Evolutionary conservation across 495 filamentous ascomycete species (phyloP), one percentile per base, ranked within the genome.

Genomic region (Penicillium goetzii): DNA sequence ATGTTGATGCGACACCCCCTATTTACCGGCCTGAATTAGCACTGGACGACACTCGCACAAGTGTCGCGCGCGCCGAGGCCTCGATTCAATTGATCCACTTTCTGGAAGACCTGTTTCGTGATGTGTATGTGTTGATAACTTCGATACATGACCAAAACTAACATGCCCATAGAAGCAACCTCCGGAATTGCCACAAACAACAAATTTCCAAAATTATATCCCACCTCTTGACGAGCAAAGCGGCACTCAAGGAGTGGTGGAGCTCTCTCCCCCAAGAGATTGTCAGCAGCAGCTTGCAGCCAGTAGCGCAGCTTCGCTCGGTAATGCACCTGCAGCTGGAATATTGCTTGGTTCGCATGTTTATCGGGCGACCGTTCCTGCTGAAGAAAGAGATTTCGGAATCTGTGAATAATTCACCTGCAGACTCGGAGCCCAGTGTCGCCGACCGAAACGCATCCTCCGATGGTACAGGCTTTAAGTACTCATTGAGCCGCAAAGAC

Each of bases 351-450:
- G 67, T 73, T 19, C 54, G 61, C 30, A 74, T 78, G 66, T 77
- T 74, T 33, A 64, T 72, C 41, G 75, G 76, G 0, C 68, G 75
- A 33, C 70, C 71, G 10, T 77, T 78, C 52, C 58, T 78, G n/a
- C 62, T 74, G 9, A 65, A 64, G 55, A 34, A 62, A 38, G 36
- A 61, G 25, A 53, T 28, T 7, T 38, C 56, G 1, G 30, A 58
- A 12, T 62, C 66, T 21, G 58, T 32, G 50, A 30, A 52, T 8
- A 52, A 28, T 12, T 52, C 50, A 30, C 50, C 50, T 8, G 50
- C 26, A 12, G 50, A 52, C 6, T 52, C 50, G 25, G 50, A 52
- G n/a, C 25, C 50, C 25, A 52, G 3, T 19, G 7, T 10, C 14
- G 26, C 50, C 7, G 30, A 32, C 17, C n/a, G 14, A 17, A 17